Evolutionary conservation across 2,329 filamentous ascomycete genomes (phyloP).

Genomic region (Penicillium sclerotiorum): DNA sequence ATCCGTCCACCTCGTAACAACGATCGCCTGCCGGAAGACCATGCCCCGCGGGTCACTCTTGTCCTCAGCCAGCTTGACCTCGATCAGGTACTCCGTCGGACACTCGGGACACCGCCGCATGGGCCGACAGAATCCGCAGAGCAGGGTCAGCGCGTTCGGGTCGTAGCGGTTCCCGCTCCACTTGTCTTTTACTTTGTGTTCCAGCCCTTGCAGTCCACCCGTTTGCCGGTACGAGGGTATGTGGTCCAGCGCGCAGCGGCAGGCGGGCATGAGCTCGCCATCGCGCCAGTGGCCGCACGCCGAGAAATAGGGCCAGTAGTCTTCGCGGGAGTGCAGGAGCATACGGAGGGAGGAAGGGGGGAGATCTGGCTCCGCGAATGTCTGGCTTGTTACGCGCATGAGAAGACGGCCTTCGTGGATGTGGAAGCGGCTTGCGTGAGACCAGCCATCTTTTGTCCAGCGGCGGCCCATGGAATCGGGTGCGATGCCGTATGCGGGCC

Average conservation of each 20-base stretch:
- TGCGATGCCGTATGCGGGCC: conserved; percentile 52
- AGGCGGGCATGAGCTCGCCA: conserved; percentile 61
- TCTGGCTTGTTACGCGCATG: conserved; percentile 59
- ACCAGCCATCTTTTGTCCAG: conserved; percentile 60
- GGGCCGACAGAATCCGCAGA: conserved; percentile 60
- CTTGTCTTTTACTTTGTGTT: conserved; percentile 45
- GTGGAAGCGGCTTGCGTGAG: conserved; percentile 57
- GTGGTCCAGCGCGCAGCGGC: conserved; percentile 63
- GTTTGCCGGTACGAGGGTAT: conserved; percentile 52
- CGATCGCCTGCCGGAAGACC: conserved; percentile 61
- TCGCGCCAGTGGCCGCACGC: conserved; percentile 65
- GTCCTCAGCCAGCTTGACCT: conserved; percentile 63
- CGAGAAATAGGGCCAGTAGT: conserved; percentile 65
- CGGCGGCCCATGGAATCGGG: conserved; percentile 53
- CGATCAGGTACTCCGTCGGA: conserved; percentile 64
- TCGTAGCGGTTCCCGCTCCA: conserved; percentile 28
- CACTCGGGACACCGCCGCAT: conserved; percentile 65
- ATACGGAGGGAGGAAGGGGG: conserved; percentile 57
- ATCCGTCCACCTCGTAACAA: conserved; percentile 65
- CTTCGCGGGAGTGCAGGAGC: conserved; percentile 61
- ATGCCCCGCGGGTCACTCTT: conserved; percentile 43
- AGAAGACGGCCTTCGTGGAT: conserved; percentile 58
- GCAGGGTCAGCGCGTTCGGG: conserved; percentile 49
- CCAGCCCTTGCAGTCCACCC: conserved; percentile 43
- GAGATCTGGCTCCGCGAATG: conserved; percentile 56